Percentiles rank a stretch among this genome's conserved stretches.
Conservation (phyloP, 2,329 filamentous ascomycete species). For the Trichoderma sp. region DNA sequence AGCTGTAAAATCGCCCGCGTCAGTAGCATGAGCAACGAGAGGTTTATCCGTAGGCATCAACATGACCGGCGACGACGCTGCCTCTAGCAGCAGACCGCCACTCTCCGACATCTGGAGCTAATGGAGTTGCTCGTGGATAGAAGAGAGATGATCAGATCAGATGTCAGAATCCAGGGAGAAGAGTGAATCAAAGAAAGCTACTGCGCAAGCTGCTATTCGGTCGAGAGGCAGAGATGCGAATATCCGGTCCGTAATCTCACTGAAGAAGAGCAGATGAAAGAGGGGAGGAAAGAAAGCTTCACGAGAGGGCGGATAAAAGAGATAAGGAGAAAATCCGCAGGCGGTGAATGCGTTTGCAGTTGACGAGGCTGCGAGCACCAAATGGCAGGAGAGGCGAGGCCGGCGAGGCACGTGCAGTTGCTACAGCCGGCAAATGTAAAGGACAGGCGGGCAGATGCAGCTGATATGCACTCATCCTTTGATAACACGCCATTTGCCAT, state of each 20-base stretch:
- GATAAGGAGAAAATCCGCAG: not conserved
- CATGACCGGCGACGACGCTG: not conserved
- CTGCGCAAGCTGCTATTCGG: not conserved
- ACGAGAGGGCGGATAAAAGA: not conserved
- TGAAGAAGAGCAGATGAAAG: not conserved
- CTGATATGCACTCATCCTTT: not conserved
- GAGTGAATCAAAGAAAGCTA: not conserved
- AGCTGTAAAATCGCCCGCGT: fast-evolving
- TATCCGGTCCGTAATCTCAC: too few relatives aligned
- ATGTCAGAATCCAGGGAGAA: too few relatives aligned
- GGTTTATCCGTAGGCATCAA: not conserved
- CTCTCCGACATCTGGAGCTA: not conserved
- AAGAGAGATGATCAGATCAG: not conserved
- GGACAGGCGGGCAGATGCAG: not conserved
- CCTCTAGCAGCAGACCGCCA: not conserved
- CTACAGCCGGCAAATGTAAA: not conserved
- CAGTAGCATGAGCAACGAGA: not conserved
- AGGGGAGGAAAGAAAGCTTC: too few relatives aligned
- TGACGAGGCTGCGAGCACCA: not conserved
- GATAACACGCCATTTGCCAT: not conserved
- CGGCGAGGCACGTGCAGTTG: slow-evolving; percentile 4
- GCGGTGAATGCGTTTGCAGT: not conserved
- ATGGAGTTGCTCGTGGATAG: not conserved
- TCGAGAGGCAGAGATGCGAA: too few relatives aligned
- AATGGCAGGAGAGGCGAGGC: not conserved